Evolutionary conservation across 2,329 filamentous ascomycete genomes (phyloP).

Genomic region (Aspergillus sp.): DNA sequence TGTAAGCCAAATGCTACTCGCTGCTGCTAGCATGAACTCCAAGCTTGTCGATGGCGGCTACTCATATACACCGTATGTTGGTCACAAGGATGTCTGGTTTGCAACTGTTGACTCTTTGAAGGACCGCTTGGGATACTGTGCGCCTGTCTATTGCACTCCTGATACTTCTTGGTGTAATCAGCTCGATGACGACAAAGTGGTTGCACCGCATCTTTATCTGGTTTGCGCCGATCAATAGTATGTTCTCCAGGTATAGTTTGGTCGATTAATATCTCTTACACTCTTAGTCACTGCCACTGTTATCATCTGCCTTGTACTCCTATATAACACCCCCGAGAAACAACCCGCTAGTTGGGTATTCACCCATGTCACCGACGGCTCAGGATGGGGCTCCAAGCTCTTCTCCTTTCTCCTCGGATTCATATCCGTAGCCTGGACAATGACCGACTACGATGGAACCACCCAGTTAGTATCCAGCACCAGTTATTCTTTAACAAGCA

Average conservation of each 20-base stretch:
- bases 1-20: slow-evolving; percentile 64
- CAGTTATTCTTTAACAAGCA: not conserved
- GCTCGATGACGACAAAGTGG: slow-evolving; percentile 60
- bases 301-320: slow-evolving; percentile 58
- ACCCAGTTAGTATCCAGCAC: slow-evolving; percentile 53
- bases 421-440: slow-evolving; percentile 51
- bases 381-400: slow-evolving; percentile 60
- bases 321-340: slow-evolving; percentile 60
- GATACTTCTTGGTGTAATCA: slow-evolving; percentile 58
- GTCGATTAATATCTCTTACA: not conserved
- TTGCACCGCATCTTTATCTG: slow-evolving; percentile 61
- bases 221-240: slow-evolving; percentile 67
- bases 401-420: slow-evolving; percentile 64
- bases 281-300: slow-evolving; percentile 56
- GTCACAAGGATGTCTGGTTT: not conserved
- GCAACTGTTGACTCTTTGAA: slow-evolving; percentile 25
- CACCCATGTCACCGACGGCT: slow-evolving; percentile 60
- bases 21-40: slow-evolving; percentile 62
- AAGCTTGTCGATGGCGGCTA: slow-evolving; percentile 51
- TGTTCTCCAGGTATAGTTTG: not conserved
- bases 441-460: slow-evolving; percentile 68
- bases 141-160: slow-evolving; percentile 57
- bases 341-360: slow-evolving; percentile 62
- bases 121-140: slow-evolving; percentile 59
- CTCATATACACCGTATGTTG: slow-evolving; percentile 56